A percentile compares a stretch with the other conserved stretches of the same genome.
Evolutionary conservation across 192 early-diverging fungal genomes (phyloP).

Genomic region (Endogone sp.): DNA sequence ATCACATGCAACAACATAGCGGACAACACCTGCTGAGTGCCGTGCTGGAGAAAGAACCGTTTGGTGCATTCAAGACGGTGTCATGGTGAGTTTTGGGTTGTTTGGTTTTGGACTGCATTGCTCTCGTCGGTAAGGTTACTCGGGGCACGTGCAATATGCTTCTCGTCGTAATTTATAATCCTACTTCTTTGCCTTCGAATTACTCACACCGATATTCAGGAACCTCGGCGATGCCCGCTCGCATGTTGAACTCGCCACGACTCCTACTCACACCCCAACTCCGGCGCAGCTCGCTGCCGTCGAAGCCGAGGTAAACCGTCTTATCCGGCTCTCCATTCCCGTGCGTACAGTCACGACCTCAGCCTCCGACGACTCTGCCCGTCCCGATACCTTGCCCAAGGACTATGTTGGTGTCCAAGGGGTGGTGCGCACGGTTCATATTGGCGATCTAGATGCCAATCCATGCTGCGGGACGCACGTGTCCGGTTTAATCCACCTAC

Average conservation of each 20-base stretch:
- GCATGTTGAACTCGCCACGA: conserved; percentile 57
- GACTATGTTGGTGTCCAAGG: conserved; percentile 39
- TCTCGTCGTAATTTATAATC: too few relatives aligned
- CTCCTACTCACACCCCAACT: conserved; percentile 28
- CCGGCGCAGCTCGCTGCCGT: conserved; percentile 39
- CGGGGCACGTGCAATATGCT: background rate
- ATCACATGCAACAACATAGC: conserved; percentile 76
- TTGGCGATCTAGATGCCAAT: conserved; percentile 50
- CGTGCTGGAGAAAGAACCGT: conserved; percentile 53
- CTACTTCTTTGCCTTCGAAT: background rate
- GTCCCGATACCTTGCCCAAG: conserved; percentile 48
- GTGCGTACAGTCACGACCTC: conserved; percentile 23
- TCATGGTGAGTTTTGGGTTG: conserved; percentile 53
- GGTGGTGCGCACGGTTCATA: conserved; percentile 42
- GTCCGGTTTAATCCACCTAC: conserved; percentile 52
- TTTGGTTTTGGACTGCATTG: background rate
- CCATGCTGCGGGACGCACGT: conserved; percentile 79
- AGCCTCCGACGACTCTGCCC: conserved; percentile 42
- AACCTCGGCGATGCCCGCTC: conserved; percentile 47
- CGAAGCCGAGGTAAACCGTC: conserved; percentile 49
- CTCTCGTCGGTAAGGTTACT: background rate
- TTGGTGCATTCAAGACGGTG: conserved; percentile 50
- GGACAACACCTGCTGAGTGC: conserved; percentile 75
- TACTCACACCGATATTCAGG: conserved; percentile 19
- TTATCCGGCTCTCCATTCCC: conserved; percentile 47